phyloP scores from a whole-genome alignment of 306 rosid genomes.

The Calophaca sinica region DNA sequence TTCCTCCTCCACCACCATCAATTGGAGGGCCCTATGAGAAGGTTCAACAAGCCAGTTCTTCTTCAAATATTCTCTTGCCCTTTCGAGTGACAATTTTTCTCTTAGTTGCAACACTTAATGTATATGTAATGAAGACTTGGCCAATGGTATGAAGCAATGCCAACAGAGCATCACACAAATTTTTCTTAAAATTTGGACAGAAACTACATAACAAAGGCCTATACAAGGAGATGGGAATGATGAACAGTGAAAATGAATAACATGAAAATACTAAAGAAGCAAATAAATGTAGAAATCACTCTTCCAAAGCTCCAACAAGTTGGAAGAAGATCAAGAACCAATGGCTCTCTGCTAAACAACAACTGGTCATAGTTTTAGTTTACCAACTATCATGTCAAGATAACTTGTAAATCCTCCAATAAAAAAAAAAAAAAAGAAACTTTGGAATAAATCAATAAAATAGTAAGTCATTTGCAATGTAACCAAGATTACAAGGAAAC shows the following conservation, averaged over 20 bases:
- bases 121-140: constrained; percentile 6
- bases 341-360: neutral
- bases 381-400: neutral
- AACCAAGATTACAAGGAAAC: constrained; percentile 5
- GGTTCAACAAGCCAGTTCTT: constrained; percentile 51
- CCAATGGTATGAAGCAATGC: constrained; percentile 37
- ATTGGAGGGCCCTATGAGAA: constrained; percentile 50
- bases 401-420: constrained; percentile 31
- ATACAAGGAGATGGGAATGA: constrained; percentile 1
- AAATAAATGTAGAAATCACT: constrained; percentile 1
- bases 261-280: neutral
- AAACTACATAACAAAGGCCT: neutral
- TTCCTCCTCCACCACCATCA: constrained; percentile 50
- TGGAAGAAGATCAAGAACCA: constrained; percentile 20
- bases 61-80: constrained; percentile 61
- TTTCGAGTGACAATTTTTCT: constrained; percentile 46
- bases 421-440: neutral
- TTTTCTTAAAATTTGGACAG: constrained; percentile 17
- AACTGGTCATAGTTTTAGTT: constrained; percentile 17
- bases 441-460: neutral
- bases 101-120: constrained; percentile 41
- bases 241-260: neutral
- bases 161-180: constrained; percentile 31
- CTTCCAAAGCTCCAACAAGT: constrained; percentile 13
- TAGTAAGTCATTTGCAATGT: constrained; percentile 19